Base-by-base conservation (phyloP, 2,329 filamentous ascomycete genomes). In the Periconia sp. region DNA sequence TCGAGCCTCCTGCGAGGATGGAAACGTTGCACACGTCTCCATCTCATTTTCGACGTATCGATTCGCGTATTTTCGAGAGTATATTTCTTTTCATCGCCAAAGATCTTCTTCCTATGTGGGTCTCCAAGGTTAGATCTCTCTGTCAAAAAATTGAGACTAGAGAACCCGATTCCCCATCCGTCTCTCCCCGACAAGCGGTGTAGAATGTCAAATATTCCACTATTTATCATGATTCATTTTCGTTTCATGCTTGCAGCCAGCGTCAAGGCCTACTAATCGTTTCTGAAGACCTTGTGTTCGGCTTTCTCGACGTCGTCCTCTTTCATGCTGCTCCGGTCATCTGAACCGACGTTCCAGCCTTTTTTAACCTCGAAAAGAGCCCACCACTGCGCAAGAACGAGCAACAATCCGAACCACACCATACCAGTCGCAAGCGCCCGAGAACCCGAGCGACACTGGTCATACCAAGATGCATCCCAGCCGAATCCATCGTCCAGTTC, bases 341-440 rank as follows among this genome's bases (percentile, higher is more conserved):
- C 47, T 50, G 63, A 46, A 41, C 59, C 62, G 41, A 52, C 62
- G 14, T 63, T 64, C 63, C 68, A 74, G n/a, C n/a, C n/a, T n/a
- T n/a, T n/a, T n/a, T n/a, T n/a, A 3, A 73, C 66, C 6, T 59
- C 59, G 44, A 61, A 18, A 41, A 72, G 47, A 15, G 67, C 64
- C 65, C 68, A 69, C 71, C 71, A 74, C 52, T 74, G 72, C 47
- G 64, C 69, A 2, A 58, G 53, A 54, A 71, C 64, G 51, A 70
- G 52, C 5, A 64, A 46, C 42, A 70, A 57, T 0, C 61, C 64
- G 30, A 62, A 47, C 37, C 60, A 63, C 5, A 59, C 65, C 3
- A 63, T 58, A 10, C 58, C 59, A 6, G 61, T 50, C 47, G 68
- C 63, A 40, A 71, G 37, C 1, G 61, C 55, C 19, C 52, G 51